A percentile compares a stretch with the other conserved stretches of the same genome.
Evolutionary conservation across 495 filamentous ascomycete genomes (phyloP).

Genomic region (Delitschia confertaspora): DNA sequence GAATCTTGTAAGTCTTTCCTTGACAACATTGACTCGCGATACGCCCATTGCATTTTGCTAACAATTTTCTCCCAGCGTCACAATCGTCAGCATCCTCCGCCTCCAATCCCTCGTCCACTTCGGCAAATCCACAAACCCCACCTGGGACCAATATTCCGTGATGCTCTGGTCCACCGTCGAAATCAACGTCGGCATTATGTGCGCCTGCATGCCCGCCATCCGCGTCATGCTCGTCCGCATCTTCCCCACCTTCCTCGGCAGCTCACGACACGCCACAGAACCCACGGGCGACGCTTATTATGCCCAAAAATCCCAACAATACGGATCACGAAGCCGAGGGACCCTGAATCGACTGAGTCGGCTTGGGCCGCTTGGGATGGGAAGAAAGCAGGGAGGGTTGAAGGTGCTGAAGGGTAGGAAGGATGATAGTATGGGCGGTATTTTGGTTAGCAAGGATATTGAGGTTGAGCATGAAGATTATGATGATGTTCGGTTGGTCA

Average conservation of each 20-base stretch:
- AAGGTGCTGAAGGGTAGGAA: too few relatives aligned
- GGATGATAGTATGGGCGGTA: too few relatives aligned
- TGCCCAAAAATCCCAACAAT: too few relatives aligned
- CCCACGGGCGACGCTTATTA: too few relatives aligned
- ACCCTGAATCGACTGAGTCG: too few relatives aligned
- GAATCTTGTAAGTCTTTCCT: constrained; percentile 41
- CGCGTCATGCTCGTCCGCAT: constrained; percentile 16
- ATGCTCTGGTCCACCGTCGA: constrained; percentile 30
- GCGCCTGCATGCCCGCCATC: constrained; percentile 33
- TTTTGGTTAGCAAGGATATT: too few relatives aligned
- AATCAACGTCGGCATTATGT: constrained; percentile 33
- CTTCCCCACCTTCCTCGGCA: constrained; percentile 20
- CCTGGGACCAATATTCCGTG: constrained; percentile 26
- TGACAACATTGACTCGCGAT: neutral
- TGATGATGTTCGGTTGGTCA: too few relatives aligned
- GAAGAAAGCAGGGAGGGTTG: too few relatives aligned
- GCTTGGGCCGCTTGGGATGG: too few relatives aligned
- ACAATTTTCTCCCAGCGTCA: constrained; percentile 28
- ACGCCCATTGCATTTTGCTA: neutral
- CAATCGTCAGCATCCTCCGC: constrained; percentile 38
- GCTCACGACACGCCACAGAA: neutral
- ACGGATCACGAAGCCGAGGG: too few relatives aligned
- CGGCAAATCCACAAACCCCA: constrained; percentile 30
- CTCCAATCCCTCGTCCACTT: constrained; percentile 35
- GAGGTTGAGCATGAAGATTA: too few relatives aligned